A percentile compares a stretch with the other conserved stretches of the same genome.
phyloP scores from a whole-genome alignment of 164 flowering plant genomes.

The Magnolia kwangsiensis region DNA sequence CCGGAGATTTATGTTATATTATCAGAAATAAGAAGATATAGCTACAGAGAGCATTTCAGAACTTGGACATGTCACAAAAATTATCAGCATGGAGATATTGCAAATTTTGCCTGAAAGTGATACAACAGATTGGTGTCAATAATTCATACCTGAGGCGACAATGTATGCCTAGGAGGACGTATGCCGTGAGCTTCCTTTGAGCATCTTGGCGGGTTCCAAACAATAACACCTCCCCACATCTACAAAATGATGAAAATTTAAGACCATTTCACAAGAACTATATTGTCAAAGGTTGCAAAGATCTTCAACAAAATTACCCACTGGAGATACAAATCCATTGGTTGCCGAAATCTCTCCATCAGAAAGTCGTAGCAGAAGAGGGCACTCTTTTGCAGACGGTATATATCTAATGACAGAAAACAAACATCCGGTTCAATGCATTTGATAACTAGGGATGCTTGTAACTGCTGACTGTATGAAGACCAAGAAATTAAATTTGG shows the following conservation, averaged over 20 bases:
- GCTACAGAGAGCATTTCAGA: no score
- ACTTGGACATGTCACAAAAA: no score
- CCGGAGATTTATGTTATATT: no score
- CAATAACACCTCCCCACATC: slow-evolving; percentile 98
- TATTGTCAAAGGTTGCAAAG: slow-evolving; percentile 5
- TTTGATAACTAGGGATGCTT: neutral
- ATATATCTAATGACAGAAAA: slow-evolving; percentile 54
- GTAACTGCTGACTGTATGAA: neutral
- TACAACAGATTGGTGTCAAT: slow-evolving; percentile 1
- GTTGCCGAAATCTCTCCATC: slow-evolving; percentile 71
- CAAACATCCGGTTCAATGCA: slow-evolving; percentile 1
- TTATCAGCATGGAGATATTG: neutral
- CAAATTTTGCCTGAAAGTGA: neutral
- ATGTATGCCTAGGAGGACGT: slow-evolving; percentile 37
- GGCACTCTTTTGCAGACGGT: slow-evolving; percentile 90
- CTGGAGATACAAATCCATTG: slow-evolving; percentile 94
- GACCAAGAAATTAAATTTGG: neutral
- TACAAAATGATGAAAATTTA: slow-evolving; percentile 22
- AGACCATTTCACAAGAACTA: slow-evolving; percentile 5
- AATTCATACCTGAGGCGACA: slow-evolving; percentile 61
- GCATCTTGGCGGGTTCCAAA: slow-evolving; percentile 81
- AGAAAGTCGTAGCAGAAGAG: slow-evolving; percentile 75
- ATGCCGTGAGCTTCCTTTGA: slow-evolving; percentile 25
- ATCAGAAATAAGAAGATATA: no score
- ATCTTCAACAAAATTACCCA: slow-evolving; percentile 30